Evolutionary conservation across 441 rosid species (phyloP).

Genomic region (Syzygium malaccense): DNA sequence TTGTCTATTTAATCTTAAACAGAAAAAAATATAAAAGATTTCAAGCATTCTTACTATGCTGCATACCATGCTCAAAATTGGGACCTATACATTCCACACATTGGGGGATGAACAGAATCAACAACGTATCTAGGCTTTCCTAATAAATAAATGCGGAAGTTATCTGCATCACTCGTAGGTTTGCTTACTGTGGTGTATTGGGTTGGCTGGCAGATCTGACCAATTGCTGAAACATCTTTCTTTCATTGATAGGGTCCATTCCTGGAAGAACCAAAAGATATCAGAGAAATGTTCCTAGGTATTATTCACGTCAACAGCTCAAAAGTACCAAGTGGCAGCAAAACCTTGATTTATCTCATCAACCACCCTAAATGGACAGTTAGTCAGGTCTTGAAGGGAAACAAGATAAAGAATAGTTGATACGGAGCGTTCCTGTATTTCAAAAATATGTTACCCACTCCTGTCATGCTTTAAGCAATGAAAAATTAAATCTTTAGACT

Average conservation of each 20-base stretch:
- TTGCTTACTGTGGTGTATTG: constrained; percentile 88
- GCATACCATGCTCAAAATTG: neutral
- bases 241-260: constrained; percentile 95
- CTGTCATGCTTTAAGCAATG: neutral
- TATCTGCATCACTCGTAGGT: neutral
- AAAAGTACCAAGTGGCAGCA: neutral
- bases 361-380: constrained; percentile 95
- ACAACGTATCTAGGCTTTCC: neutral
- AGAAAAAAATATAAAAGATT: neutral
- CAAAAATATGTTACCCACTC: neutral
- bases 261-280: constrained; percentile 31
- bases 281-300: neutral
- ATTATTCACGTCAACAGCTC: neutral
- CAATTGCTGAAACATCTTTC: constrained; percentile 98
- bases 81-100: neutral
- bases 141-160: neutral
- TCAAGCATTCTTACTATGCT: neutral
- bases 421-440: constrained; percentile 70
- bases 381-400: constrained; percentile 95
- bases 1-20: neutral
- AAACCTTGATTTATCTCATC: constrained; percentile 98
- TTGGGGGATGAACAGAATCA: neutral
- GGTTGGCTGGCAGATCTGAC: constrained; percentile 96
- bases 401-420: constrained; percentile 95
- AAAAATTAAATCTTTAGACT: neutral